Evolutionary conservation across 164 flowering plant genomes (phyloP).

Genomic region (Stephania japonica): DNA sequence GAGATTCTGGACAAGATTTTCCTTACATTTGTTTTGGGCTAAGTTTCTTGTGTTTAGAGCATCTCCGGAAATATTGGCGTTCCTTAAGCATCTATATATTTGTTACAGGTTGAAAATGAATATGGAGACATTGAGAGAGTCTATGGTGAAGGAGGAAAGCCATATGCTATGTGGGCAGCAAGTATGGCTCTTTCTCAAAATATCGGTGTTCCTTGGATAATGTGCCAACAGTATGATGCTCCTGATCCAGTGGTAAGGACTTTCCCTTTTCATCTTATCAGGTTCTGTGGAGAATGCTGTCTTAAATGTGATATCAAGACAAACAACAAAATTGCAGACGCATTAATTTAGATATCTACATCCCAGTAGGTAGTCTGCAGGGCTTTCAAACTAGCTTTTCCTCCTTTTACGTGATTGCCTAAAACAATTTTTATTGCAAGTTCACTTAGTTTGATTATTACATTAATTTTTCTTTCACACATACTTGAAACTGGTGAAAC

Average conservation of each 20-base stretch:
- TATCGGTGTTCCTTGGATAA: conserved; percentile 96
- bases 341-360: not conserved
- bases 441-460: not conserved
- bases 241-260: conserved; percentile 82
- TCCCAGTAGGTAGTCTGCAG: not conserved
- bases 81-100: not conserved
- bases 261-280: not conserved
- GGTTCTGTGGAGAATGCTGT: not conserved
- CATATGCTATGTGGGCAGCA: conserved; percentile 93
- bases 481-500: not conserved
- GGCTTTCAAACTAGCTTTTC: not conserved
- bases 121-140: conserved; percentile 64
- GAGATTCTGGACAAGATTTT: not conserved
- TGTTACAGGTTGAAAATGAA: conserved; percentile 91
- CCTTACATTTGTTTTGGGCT: not conserved
- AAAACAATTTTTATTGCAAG: not conserved
- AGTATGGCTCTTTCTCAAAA: conserved; percentile 89
- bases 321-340: not conserved
- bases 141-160: conserved; percentile 87
- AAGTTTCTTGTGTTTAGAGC: not conserved
- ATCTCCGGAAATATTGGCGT: not conserved
- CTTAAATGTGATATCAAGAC: not conserved
- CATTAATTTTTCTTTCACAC: not conserved
- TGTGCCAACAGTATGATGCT: conserved; percentile 95
- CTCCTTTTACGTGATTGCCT: not conserved